Evolutionary conservation across 2,329 filamentous ascomycete species (phyloP).

Genomic region (Colletotrichum godetiae): DNA sequence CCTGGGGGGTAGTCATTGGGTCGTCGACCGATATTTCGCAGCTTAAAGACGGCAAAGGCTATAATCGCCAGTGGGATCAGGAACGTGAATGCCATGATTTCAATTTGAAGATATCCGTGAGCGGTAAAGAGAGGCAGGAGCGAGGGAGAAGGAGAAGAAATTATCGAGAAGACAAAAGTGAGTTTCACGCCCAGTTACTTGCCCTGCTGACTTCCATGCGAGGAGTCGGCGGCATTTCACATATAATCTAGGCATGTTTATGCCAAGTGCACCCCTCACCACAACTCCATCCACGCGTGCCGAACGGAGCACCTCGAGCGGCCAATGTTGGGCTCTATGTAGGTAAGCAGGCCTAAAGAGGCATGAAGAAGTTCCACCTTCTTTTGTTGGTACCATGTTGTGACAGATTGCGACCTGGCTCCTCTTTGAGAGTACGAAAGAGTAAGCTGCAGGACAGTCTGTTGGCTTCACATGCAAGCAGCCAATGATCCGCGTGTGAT

Average conservation of each 20-base stretch:
- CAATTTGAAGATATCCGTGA: neutral
- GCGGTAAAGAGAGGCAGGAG: too few species aligned
- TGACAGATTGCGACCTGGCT: neutral
- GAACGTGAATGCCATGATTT: neutral
- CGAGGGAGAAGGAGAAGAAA: neutral
- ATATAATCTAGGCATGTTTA: neutral
- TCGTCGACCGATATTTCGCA: constrained; percentile 13
- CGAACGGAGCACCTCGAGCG: neutral
- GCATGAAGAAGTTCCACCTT: too few species aligned
- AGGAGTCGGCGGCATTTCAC: neutral
- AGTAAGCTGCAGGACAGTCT: neutral
- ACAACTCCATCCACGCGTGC: too few species aligned
- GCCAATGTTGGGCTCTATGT: neutral
- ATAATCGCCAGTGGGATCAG: neutral
- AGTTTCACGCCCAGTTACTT: neutral
- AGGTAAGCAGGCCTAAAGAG: neutral
- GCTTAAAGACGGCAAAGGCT: neutral
- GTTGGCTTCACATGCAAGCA: neutral
- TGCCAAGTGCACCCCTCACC: neutral
- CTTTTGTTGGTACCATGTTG: too few species aligned
- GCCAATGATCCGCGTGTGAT: neutral
- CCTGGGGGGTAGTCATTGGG: constrained; percentile 54
- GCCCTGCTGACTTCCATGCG: neutral
- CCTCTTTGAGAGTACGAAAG: neutral
- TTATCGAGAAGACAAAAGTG: neutral